phyloP scores from a whole-genome alignment of 1,139 yeast genomes.

The Suhomyces terraborum region DNA sequence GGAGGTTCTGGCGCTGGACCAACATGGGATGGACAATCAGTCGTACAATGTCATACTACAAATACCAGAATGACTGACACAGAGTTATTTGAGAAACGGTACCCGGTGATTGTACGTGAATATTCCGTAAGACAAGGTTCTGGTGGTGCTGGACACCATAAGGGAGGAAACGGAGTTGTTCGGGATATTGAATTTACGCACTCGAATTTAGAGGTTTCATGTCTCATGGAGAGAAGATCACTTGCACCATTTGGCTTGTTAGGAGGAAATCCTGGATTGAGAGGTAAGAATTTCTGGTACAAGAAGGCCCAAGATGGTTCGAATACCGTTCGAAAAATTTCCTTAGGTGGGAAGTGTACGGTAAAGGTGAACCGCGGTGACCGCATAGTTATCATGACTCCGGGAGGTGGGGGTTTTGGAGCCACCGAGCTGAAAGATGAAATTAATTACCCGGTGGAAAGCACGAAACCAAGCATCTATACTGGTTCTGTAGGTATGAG shows the following conservation, averaged over 20 bases:
- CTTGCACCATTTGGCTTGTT: slow-evolving; percentile 48
- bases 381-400: slow-evolving; percentile 44
- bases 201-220: slow-evolving; percentile 42
- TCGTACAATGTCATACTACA: slow-evolving; percentile 51
- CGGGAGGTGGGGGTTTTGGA: slow-evolving; percentile 56
- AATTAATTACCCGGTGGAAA: slow-evolving; percentile 28
- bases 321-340: slow-evolving; percentile 27
- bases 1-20: slow-evolving; percentile 56
- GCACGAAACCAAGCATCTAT: slow-evolving; percentile 25
- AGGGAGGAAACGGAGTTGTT: slow-evolving; percentile 49
- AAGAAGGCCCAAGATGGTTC: slow-evolving; percentile 25
- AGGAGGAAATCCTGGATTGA: slow-evolving; percentile 43
- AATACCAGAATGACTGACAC: slow-evolving; percentile 52
- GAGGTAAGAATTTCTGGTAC: slow-evolving; percentile 46
- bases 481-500: slow-evolving; percentile 45
- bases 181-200: slow-evolving; percentile 49
- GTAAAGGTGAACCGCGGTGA: slow-evolving; percentile 44
- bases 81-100: slow-evolving; percentile 49
- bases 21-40: slow-evolving; percentile 51
- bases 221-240: slow-evolving; percentile 49
- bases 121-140: slow-evolving; percentile 41
- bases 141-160: slow-evolving; percentile 45
- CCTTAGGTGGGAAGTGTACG: slow-evolving; percentile 47
- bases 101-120: slow-evolving; percentile 48
- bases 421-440: slow-evolving; percentile 10